These are phyloP conservation scores for Lichtheimia ramosa DNA, from an alignment of 371 early-diverging fungal species.

Conservation along the genomic window DNA sequence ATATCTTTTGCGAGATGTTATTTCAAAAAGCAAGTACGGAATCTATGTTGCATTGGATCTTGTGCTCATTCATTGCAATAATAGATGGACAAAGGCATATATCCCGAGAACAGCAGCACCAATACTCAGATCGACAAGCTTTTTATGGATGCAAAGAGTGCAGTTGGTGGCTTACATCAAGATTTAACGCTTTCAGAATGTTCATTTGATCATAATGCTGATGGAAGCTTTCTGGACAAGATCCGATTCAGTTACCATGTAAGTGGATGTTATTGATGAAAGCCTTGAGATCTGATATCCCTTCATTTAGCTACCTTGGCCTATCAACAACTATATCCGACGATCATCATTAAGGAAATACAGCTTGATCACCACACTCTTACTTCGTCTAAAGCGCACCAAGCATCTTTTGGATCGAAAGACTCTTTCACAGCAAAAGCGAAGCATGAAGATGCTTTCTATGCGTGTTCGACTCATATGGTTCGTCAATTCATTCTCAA, in stretches of 20 bases:
- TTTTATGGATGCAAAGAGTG: conserved; percentile 27
- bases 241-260: conserved; percentile 39
- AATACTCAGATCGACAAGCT: conserved; percentile 22
- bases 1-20: conserved; percentile 35
- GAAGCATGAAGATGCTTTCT: conserved; percentile 29
- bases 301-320: conserved; percentile 44
- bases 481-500: conserved; percentile 52
- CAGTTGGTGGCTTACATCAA: conserved; percentile 1
- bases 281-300: not conserved
- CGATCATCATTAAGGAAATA: conserved; percentile 25
- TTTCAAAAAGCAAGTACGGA: conserved; percentile 19
- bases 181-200: conserved; percentile 7
- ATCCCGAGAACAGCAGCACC: not conserved
- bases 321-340: conserved; percentile 46
- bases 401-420: conserved; percentile 49
- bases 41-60: not conserved
- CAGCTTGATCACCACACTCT: conserved; percentile 28
- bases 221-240: conserved; percentile 16
- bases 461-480: conserved; percentile 47
- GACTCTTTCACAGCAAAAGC: conserved; percentile 21
- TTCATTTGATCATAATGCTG: not conserved
- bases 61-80: not conserved
- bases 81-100: conserved; percentile 3
- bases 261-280: not conserved
- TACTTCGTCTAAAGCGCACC: conserved; percentile 46